Evolutionary conservation across 2,329 filamentous ascomycete genomes (phyloP).

Genomic region (Fusarium paranaense): DNA sequence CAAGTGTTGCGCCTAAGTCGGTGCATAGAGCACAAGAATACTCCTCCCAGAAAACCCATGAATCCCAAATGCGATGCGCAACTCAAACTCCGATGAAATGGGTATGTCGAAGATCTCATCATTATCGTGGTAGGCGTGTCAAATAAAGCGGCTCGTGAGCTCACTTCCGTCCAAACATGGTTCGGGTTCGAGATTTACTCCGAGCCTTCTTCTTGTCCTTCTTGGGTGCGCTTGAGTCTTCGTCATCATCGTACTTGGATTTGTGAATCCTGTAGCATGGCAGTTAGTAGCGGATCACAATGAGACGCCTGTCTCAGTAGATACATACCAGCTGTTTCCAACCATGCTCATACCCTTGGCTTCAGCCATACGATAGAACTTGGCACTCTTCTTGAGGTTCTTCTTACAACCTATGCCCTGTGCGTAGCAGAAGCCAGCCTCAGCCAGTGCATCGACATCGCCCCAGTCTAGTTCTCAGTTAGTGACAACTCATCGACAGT

Average conservation of each 20-base stretch:
- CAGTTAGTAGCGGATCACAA: constrained; percentile 1
- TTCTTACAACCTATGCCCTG: constrained; percentile 96
- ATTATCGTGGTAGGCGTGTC: constrained; percentile 44
- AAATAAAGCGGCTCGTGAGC: constrained; percentile 10
- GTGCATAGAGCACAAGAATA: constrained; percentile 26
- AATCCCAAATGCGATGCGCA: constrained; percentile 37
- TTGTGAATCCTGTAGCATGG: constrained; percentile 85
- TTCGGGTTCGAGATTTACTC: constrained; percentile 81
- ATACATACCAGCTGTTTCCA: constrained; percentile 92
- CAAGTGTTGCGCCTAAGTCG: constrained; percentile 11
- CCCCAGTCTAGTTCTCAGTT: constrained; percentile 76
- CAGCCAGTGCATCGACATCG: constrained; percentile 91
- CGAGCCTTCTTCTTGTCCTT: constrained; percentile 72
- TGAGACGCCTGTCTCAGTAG: background rate
- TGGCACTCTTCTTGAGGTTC: constrained; percentile 92
- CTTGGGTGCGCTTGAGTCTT: constrained; percentile 58
- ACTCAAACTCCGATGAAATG: constrained; percentile 50
- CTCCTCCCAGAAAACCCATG: constrained; percentile 25
- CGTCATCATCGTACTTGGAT: constrained; percentile 86
- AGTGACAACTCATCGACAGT: constrained; percentile 14
- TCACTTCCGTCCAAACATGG: constrained; percentile 72
- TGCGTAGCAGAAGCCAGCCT: constrained; percentile 96
- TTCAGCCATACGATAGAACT: constrained; percentile 90
- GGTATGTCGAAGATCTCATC: constrained; percentile 47
- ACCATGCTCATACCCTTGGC: constrained; percentile 97